Conservation (phyloP, 108 stramenopile species). For the Cyclotella baltica region DNA sequence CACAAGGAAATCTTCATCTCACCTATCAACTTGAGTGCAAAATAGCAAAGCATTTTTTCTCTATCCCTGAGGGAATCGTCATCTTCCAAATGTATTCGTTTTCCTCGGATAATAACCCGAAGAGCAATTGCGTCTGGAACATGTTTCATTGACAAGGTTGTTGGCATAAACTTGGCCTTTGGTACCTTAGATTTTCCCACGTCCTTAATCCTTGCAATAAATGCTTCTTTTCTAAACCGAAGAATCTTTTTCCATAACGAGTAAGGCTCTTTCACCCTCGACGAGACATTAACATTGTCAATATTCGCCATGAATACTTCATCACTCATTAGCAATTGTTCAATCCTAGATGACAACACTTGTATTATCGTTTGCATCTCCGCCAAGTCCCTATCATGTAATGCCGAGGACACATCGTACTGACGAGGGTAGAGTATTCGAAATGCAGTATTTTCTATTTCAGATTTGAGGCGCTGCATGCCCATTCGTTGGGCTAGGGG, state of each 20-base stretch:
- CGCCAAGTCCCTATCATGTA: slow-evolving; percentile 59
- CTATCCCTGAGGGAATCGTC: slow-evolving; percentile 55
- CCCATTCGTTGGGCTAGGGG: slow-evolving; percentile 75
- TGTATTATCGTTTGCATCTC: slow-evolving; percentile 62
- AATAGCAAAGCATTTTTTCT: slow-evolving; percentile 79
- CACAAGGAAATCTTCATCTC: no score
- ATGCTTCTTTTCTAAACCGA: slow-evolving; percentile 70
- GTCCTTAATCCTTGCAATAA: slow-evolving; percentile 63
- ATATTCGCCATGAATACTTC: slow-evolving; percentile 54
- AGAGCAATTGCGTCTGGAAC: slow-evolving; percentile 80
- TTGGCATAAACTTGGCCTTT: slow-evolving; percentile 1
- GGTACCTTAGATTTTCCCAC: not conserved
- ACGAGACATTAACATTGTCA: slow-evolving; percentile 58
- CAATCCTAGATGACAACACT: slow-evolving; percentile 56
- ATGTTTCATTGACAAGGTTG: slow-evolving; percentile 36
- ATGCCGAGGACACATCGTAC: slow-evolving; percentile 61
- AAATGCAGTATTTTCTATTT: slow-evolving; percentile 78
- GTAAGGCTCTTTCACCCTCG: slow-evolving; percentile 82
- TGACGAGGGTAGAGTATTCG: slow-evolving; percentile 79
- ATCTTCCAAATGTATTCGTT: slow-evolving; percentile 41
- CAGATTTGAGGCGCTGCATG: slow-evolving; percentile 71
- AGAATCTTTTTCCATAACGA: slow-evolving; percentile 81
- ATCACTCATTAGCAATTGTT: slow-evolving; percentile 62
- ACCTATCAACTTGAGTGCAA: slow-evolving; percentile 64
- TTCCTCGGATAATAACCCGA: slow-evolving; percentile 68